Conservation (phyloP, 768 basidiomycete genomes). For the Lepiota venenata region DNA sequence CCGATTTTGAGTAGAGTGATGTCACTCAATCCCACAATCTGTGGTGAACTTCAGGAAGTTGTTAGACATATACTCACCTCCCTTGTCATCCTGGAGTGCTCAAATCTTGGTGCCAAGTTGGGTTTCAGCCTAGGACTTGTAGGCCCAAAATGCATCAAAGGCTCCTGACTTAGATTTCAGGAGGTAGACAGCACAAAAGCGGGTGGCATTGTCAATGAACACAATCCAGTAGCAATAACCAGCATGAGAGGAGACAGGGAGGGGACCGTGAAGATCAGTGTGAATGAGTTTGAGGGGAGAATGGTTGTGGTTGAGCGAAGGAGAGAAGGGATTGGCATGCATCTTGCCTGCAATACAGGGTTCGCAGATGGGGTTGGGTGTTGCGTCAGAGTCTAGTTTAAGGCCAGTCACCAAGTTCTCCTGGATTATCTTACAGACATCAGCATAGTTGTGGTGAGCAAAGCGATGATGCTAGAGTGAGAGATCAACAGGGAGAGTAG, state of each 20-base stretch:
- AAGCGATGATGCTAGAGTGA: no score
- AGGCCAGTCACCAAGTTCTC: neutral
- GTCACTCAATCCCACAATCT: no score
- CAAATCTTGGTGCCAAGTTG: no score
- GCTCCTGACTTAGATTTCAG: no score
- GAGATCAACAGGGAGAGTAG: no score
- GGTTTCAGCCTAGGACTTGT: no score
- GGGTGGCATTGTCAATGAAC: constrained; percentile 25
- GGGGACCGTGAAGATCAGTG: constrained; percentile 27
- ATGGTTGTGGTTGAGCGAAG: neutral
- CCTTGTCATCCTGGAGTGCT: no score
- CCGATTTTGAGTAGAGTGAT: no score
- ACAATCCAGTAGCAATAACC: constrained; percentile 26
- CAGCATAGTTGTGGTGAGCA: constrained; percentile 4
- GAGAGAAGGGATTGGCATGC: constrained; percentile 15
- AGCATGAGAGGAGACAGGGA: constrained; percentile 15
- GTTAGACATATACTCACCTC: no score
- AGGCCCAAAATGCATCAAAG: no score
- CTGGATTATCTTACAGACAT: neutral
- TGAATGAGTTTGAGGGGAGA: constrained; percentile 22
- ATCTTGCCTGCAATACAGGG: constrained; percentile 17
- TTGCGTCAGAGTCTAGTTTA: neutral
- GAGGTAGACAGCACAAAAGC: no score
- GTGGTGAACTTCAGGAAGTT: no score
- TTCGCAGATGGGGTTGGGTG: constrained; percentile 20